phyloP scores from a whole-genome alignment of 148 eudicot species.

The Mesembryanthemum crystallinum region DNA sequence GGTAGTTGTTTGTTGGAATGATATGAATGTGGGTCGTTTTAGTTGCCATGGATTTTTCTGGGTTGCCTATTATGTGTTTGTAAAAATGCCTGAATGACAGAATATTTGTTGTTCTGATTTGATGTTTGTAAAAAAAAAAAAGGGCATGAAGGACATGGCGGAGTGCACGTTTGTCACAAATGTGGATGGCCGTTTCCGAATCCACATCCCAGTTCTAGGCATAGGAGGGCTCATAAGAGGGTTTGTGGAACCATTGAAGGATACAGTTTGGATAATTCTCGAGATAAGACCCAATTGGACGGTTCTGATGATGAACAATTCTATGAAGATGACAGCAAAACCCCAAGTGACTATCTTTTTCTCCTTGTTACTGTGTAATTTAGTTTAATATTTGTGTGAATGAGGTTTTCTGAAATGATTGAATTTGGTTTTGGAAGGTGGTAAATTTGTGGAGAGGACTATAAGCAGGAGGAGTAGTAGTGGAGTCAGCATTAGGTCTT shows the following conservation, averaged over 20 bases:
- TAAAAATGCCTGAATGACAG: constrained; percentile 20
- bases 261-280: constrained; percentile 34
- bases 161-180: constrained; percentile 51
- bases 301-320: constrained; percentile 49
- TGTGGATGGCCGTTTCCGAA: constrained; percentile 88
- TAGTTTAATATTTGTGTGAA: background rate
- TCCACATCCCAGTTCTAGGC: constrained; percentile 69
- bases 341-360: constrained; percentile 41
- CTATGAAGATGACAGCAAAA: constrained; percentile 45
- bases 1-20: background rate
- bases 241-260: constrained; percentile 77
- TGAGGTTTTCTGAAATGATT: constrained; percentile 14
- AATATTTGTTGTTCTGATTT: constrained; percentile 16
- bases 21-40: background rate
- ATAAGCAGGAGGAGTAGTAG: constrained; percentile 41
- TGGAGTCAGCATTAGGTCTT: constrained; percentile 46
- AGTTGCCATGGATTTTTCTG: background rate
- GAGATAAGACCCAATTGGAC: constrained; percentile 26
- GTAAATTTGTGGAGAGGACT: constrained; percentile 38
- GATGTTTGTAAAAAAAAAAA: background rate
- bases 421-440: constrained; percentile 40
- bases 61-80: constrained; percentile 17
- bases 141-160: constrained; percentile 53
- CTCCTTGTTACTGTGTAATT: background rate
- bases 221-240: constrained; percentile 75